A percentile compares a stretch with the other conserved stretches of the same genome.
These are phyloP conservation scores for Vitis hybrid DNA, from an alignment of 177 flowering plant species.

Conservation along the genomic window DNA sequence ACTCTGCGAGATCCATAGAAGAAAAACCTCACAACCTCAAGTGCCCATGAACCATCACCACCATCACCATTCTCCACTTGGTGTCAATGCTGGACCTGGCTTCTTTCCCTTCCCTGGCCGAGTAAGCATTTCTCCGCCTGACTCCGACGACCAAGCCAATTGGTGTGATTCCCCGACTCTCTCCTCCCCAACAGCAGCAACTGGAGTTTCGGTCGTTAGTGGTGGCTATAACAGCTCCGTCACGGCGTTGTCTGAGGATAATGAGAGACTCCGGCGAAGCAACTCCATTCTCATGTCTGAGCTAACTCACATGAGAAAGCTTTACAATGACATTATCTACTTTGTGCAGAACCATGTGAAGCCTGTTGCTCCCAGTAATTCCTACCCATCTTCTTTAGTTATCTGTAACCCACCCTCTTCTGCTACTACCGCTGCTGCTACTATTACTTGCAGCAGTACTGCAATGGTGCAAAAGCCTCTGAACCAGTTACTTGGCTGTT, in stretches of 20 bases:
- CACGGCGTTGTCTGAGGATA: slow-evolving; percentile 77
- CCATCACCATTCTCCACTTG: slow-evolving; percentile 33
- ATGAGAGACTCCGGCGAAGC: slow-evolving; percentile 81
- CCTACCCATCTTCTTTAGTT: slow-evolving; percentile 41
- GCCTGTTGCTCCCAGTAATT: slow-evolving; percentile 74
- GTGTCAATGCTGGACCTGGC: slow-evolving; percentile 21
- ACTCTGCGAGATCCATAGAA: slow-evolving; percentile 87
- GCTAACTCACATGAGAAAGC: slow-evolving; percentile 87
- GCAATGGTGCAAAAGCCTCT: slow-evolving; percentile 25
- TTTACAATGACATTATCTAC: slow-evolving; percentile 93
- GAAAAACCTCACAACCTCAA: slow-evolving; percentile 78
- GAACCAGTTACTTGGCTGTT: slow-evolving; percentile 37
- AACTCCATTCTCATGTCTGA: slow-evolving; percentile 87
- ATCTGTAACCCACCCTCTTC: slow-evolving; percentile 14
- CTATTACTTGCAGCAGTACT: not conserved
- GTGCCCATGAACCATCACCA: slow-evolving; percentile 31
- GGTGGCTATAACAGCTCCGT: slow-evolving; percentile 22
- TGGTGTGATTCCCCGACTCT: slow-evolving; percentile 62
- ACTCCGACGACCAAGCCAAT: slow-evolving; percentile 58
- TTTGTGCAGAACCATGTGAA: slow-evolving; percentile 97
- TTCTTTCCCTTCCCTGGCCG: slow-evolving; percentile 48
- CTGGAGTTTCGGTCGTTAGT: slow-evolving; percentile 9
- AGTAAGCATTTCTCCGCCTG: slow-evolving; percentile 61
- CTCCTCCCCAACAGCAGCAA: slow-evolving; percentile 29
- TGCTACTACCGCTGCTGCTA: slow-evolving; percentile 8